Evolutionary conservation across 139 green algal genomes (phyloP).

Genomic region (Tetraselmis striata): DNA sequence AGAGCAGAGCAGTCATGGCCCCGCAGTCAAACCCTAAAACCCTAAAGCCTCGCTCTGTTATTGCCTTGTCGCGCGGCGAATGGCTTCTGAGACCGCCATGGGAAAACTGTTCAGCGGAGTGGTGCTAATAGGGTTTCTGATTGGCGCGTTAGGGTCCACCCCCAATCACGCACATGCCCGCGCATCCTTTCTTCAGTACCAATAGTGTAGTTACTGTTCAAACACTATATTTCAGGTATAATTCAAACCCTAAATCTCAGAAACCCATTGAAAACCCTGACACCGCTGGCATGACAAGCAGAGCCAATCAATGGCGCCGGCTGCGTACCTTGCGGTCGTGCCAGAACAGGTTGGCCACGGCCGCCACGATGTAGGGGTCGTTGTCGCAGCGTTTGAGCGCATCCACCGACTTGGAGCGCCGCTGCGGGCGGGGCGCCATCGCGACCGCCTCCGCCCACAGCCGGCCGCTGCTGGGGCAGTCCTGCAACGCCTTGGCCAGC

Average conservation of each 20-base stretch:
- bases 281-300: too few species aligned
- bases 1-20: neutral
- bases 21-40: neutral
- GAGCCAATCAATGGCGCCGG: too few species aligned
- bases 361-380: conserved; percentile 43
- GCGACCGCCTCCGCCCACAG: conserved; percentile 83
- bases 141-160: too few species aligned
- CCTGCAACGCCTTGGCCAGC: conserved; percentile 88
- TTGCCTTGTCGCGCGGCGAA: neutral
- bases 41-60: too few species aligned
- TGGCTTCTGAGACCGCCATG: neutral
- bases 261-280: too few species aligned
- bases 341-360: conserved; percentile 89
- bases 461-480: conserved; percentile 77
- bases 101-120: too few species aligned
- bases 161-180: too few species aligned
- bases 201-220: too few species aligned
- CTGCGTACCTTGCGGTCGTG: conserved; percentile 73
- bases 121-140: too few species aligned
- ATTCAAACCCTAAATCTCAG: too few species aligned
- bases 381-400: conserved; percentile 87
- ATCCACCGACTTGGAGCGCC: conserved; percentile 70
- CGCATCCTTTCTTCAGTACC: too few species aligned
- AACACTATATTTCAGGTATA: too few species aligned
- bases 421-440: conserved; percentile 77